Base-by-base conservation (phyloP, 2,329 filamentous ascomycete genomes). In the Aspergillus neotritici region DNA sequence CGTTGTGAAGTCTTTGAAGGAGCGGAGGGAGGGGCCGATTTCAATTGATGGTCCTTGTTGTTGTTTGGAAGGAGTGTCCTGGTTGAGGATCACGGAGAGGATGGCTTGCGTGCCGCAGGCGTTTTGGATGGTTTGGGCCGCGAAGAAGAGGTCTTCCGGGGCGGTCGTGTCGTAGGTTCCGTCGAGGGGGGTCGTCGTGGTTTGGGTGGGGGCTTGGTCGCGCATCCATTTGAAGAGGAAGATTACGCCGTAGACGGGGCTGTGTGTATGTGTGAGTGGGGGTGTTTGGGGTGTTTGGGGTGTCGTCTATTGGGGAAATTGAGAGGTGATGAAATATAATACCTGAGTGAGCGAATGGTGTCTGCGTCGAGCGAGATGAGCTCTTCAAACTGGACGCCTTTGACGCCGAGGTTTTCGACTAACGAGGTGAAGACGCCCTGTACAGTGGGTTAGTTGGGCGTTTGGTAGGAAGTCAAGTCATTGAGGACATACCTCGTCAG, bases 401-500 rank as follows among this genome's bases (percentile, higher is more conserved):
- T 86, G 57, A 94, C 90, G 39, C 93, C 93, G 50, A 98, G 84
- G 59, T 82, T 83, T 61, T 96, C 89, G 62, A 98, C 86, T 49
- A 98, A 82, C 61, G 89, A 95, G 52, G 93, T 98, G 73, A 98
- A 98, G 63, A 98, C 90, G 61, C 93, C 93, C 90, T 84, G 50
- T 25, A 32, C 25, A 15, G 29, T 47, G 35, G 11, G 46, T 41
- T 48, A 37, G 34, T 31, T 10, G 13, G 44, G 48, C n/a, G n/a
- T n/a, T n/a, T n/a, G n/a, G n/a, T n/a, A n/a, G n/a, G n/a, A n/a
- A n/a, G n/a, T n/a, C n/a, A n/a, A n/a, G n/a, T n/a, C n/a, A n/a
- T 38, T 40, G 39, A 41, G 46, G 48, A 72, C 79, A 56, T 78
- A 94, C 90, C 67, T 91, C 91, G 74, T 97, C 91, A 51, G 87